These are phyloP conservation scores for Pseudopithomyces chartarum DNA, from an alignment of 2,329 filamentous ascomycete genomes.

Conservation along the genomic window DNA sequence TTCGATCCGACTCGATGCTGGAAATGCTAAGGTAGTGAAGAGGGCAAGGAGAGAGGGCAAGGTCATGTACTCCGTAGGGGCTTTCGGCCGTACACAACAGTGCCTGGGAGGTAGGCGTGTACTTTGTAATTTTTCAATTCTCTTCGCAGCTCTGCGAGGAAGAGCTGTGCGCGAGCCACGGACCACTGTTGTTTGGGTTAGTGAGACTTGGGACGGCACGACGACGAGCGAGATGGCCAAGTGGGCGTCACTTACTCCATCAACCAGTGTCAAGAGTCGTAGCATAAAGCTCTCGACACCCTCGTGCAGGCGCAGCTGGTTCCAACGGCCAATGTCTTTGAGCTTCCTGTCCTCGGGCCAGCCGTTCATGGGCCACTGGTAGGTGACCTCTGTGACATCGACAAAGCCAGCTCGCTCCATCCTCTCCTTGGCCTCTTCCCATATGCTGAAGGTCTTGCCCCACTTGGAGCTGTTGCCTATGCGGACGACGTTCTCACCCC, in stretches of 20 bases:
- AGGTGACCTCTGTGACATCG: constrained; percentile 36
- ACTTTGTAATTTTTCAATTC: constrained; percentile 38
- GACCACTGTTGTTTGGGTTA: constrained; percentile 29
- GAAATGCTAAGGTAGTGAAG: not conserved
- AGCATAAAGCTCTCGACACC: constrained; percentile 47
- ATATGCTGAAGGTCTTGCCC: constrained; percentile 45
- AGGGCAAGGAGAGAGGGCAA: not conserved
- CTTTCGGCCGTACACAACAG: constrained; percentile 44
- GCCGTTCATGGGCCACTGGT: constrained; percentile 45
- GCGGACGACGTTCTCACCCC: constrained; percentile 35
- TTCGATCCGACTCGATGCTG: constrained; percentile 1
- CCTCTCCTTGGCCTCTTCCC: constrained; percentile 38
- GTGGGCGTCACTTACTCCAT: constrained; percentile 27
- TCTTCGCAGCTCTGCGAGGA: constrained; percentile 44
- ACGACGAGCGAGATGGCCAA: no score
- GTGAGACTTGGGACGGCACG: no score
- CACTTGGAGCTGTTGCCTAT: constrained; percentile 44
- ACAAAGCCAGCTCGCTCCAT: constrained; percentile 42
- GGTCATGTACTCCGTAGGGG: constrained; percentile 21
- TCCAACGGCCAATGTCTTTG: constrained; percentile 46
- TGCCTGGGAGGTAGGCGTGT: constrained; percentile 44
- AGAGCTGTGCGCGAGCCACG: constrained; percentile 39
- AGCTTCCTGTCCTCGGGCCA: constrained; percentile 37
- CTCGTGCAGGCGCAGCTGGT: constrained; percentile 42
- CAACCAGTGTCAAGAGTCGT: constrained; percentile 41